Evolutionary conservation across 2,329 filamentous ascomycete species (phyloP), one percentile per base, ranked within the genome.

Genomic region (Bipolaris oryzae): DNA sequence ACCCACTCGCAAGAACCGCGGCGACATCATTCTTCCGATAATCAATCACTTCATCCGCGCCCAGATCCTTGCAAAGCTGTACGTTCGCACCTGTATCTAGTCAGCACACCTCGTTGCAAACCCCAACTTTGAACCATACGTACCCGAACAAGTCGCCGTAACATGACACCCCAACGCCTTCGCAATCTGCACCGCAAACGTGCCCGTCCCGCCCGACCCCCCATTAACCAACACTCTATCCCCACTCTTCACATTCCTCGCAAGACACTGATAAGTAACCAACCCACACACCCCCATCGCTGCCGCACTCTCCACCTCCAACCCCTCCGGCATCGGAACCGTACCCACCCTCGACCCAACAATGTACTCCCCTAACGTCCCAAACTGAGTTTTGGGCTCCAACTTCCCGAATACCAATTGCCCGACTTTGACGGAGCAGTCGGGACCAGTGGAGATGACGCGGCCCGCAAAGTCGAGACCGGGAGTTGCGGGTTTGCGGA

Each of bases 41-140:
- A 61, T 88, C 83, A 39, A 88, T 78, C 15, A 87, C 81, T 50
- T 85, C 81, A 62, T 88, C 85, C 7, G 87, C 87, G 0, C 87
- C 87, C 1, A 89, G 74, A 1, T 74, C 69, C 49, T 78, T 80
- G 66, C 84, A 85, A 3, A 88, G 69, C 46, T 82, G 79, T 0
- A 80, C 76, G 67, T 89, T 89, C 3, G 69, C 69, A 3, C 68
- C 72, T 5, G 72, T 76, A 11, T n/a, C n/a, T n/a, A n/a, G n/a
- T n/a, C n/a, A n/a, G n/a, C n/a, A n/a, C n/a, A n/a, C n/a, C n/a
- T n/a, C n/a, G n/a, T n/a, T n/a, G n/a, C n/a, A n/a, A n/a, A n/a
- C n/a, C n/a, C n/a, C n/a, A n/a, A n/a, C n/a, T n/a, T n/a, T n/a
- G n/a, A n/a, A n/a, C n/a, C n/a, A 33, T 23, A 43, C 55, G 20